These are phyloP conservation scores for Schizochytrium sp. DNA, from an alignment of 108 stramenopile genomes.

Conservation along the genomic window DNA sequence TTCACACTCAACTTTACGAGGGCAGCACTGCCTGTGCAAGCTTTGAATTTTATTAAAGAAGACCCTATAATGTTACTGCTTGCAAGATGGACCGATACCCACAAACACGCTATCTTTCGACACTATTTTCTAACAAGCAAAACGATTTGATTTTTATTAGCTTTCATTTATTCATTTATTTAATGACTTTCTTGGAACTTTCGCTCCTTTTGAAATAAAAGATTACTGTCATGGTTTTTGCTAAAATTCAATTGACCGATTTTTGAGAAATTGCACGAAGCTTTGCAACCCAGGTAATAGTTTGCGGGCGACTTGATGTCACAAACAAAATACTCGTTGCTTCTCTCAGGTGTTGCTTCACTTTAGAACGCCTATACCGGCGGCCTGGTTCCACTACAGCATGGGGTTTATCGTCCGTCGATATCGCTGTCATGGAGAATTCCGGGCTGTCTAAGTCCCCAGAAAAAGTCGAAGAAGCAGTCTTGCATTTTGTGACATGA, in stretches of 20 bases:
- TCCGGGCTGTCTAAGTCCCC: neutral
- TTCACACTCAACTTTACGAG: neutral
- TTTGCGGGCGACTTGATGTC: conserved; percentile 10
- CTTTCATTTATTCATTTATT: no score
- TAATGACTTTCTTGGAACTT: no score
- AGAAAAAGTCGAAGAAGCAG: neutral
- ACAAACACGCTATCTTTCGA: no score
- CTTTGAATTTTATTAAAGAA: neutral
- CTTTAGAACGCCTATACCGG: neutral
- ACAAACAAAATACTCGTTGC: neutral
- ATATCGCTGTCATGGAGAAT: neutral
- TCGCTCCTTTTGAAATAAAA: no score
- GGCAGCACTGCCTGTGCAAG: neutral
- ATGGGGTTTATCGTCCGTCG: no score
- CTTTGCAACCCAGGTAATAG: conserved; percentile 46
- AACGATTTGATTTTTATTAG: no score
- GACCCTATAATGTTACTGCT: no score
- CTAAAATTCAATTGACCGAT: neutral
- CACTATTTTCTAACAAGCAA: no score
- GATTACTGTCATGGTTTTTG: no score
- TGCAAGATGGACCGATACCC: no score
- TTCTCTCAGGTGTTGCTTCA: neutral
- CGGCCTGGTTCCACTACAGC: no score
- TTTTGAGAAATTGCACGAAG: neutral
- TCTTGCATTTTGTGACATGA: conserved; percentile 11